These are phyloP conservation scores for Mucor sp. DNA, from an alignment of 371 early-diverging fungal species.

Conservation along the genomic window DNA sequence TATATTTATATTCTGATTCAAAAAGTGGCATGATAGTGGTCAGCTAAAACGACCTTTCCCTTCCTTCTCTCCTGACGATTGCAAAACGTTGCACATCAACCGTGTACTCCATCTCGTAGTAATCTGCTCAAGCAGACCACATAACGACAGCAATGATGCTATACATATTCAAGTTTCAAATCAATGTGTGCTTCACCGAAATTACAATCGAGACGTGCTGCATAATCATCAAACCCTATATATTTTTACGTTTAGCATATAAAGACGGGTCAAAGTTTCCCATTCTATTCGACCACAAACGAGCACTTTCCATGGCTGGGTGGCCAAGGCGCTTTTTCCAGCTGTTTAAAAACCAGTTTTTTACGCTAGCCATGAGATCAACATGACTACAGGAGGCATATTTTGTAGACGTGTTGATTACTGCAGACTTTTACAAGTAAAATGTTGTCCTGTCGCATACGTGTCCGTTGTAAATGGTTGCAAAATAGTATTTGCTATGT, in stretches of 20 bases:
- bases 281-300: neutral
- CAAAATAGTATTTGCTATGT: neutral
- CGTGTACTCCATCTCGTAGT: neutral
- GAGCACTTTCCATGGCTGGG: neutral
- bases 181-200: neutral
- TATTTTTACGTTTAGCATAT: neutral
- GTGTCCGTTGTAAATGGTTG: neutral
- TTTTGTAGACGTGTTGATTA: too few relatives aligned
- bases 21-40: neutral
- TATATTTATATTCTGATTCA: neutral
- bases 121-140: neutral
- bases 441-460: neutral
- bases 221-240: neutral
- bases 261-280: neutral
- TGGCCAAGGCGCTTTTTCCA: neutral
- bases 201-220: neutral
- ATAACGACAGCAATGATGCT: neutral
- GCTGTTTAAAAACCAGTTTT: neutral
- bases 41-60: neutral
- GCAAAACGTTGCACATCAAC: neutral
- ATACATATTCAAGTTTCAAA: neutral
- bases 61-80: neutral
- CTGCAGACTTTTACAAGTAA: too few relatives aligned
- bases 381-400: neutral
- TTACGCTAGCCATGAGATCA: neutral